Conservation (phyloP, 106 monocot genomes). For the Triglochin maritima region DNA sequence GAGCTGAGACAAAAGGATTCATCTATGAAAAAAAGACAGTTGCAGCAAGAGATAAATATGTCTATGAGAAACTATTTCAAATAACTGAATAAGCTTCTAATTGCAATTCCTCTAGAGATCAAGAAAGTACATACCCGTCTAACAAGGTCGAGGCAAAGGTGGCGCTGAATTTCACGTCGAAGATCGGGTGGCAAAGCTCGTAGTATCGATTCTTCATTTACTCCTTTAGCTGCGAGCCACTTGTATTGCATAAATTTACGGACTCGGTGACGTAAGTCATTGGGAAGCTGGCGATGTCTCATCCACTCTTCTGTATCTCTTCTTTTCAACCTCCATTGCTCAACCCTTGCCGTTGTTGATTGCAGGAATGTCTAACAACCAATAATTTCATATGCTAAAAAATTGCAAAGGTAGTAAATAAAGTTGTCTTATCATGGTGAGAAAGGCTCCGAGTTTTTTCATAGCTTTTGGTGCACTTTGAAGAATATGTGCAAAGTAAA, state of each 20-base stretch:
- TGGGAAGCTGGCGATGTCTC: constrained; percentile 79
- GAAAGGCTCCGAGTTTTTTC: too few relatives aligned
- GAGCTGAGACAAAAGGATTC: too few relatives aligned
- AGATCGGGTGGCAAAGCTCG: constrained; percentile 64
- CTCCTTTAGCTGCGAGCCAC: constrained; percentile 93
- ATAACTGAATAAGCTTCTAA: too few relatives aligned
- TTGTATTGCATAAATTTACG: constrained; percentile 69
- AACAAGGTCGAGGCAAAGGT: constrained; percentile 80
- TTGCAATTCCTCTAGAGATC: neutral
- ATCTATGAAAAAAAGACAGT: too few relatives aligned
- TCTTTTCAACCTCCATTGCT: constrained; percentile 87
- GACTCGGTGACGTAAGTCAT: constrained; percentile 61
- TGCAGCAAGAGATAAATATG: too few relatives aligned
- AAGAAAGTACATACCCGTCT: constrained; percentile 45
- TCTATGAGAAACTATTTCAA: too few relatives aligned
- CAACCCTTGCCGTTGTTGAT: constrained; percentile 66
- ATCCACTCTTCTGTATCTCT: constrained; percentile 96
- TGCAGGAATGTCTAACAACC: constrained; percentile 63
- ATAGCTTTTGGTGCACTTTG: too few relatives aligned
- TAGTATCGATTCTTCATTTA: constrained; percentile 77
- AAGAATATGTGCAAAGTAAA: too few relatives aligned
- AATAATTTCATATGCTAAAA: neutral
- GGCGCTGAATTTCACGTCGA: constrained; percentile 86
- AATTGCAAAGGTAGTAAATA: too few relatives aligned
- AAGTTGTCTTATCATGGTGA: too few relatives aligned